Evolutionary conservation across 202 grass and related monocot species (phyloP).

Genomic region (Panicum virgatum): DNA sequence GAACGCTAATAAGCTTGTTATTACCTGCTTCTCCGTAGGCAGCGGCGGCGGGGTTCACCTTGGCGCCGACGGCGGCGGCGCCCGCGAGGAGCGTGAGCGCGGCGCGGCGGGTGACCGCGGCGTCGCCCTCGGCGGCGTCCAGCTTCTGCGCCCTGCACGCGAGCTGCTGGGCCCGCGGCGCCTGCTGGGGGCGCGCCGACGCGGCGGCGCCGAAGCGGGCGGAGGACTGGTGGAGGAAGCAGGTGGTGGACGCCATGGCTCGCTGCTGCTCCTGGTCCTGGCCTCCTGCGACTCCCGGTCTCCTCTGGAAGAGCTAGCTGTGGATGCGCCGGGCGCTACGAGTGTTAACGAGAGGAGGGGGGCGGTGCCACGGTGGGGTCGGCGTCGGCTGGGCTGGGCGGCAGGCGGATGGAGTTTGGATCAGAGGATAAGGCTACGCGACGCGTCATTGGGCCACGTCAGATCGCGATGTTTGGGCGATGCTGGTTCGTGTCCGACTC

Average conservation of each 20-base stretch:
- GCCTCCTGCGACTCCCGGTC: not conserved
- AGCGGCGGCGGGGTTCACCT: slow-evolving; percentile 73
- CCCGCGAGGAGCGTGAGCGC: slow-evolving; percentile 71
- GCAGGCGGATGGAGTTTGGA: slow-evolving; percentile 55
- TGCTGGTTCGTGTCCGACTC: too few relatives aligned
- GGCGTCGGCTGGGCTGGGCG: slow-evolving; percentile 15
- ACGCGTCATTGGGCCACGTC: slow-evolving; percentile 81
- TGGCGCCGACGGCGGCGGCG: slow-evolving; percentile 52
- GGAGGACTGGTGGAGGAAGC: slow-evolving; percentile 84
- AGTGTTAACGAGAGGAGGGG: slow-evolving; percentile 27
- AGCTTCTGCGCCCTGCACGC: slow-evolving; percentile 72
- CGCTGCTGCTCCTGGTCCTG: not conserved
- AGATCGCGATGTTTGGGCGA: slow-evolving; percentile 35
- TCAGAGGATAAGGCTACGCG: slow-evolving; percentile 77
- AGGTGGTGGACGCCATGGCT: slow-evolving; percentile 85
- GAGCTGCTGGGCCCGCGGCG: slow-evolving; percentile 48
- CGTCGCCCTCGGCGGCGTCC: not conserved
- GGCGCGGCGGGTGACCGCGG: slow-evolving; percentile 53
- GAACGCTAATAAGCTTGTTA: not conserved
- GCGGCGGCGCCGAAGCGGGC: slow-evolving; percentile 46
- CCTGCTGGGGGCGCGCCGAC: slow-evolving; percentile 5
- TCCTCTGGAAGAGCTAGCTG: not conserved
- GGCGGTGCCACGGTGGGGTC: slow-evolving; percentile 39
- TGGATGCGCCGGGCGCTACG: not conserved
- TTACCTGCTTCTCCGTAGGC: slow-evolving; percentile 94